A percentile compares a stretch with the other conserved stretches of the same genome.
These are phyloP conservation scores for Yamadazyma aaseri DNA, from an alignment of 1,139 yeast genomes.

Conservation along the genomic window DNA sequence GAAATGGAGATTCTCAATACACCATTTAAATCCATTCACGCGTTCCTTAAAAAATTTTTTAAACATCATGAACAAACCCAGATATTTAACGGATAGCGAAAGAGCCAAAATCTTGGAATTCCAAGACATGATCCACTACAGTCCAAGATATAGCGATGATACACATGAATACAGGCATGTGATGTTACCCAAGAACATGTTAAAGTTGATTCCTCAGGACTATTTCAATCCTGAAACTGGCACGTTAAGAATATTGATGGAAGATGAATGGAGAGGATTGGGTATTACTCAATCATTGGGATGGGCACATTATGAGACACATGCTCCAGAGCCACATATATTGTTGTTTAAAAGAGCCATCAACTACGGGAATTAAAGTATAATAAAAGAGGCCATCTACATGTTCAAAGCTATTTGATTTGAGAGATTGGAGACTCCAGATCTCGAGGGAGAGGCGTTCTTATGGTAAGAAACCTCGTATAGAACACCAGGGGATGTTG, in stretches of 20 bases:
- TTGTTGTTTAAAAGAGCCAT: conserved; percentile 76
- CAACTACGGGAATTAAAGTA: conserved; percentile 26
- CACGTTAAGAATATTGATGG: conserved; percentile 82
- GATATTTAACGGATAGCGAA: conserved; percentile 81
- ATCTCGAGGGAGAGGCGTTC: too few relatives aligned
- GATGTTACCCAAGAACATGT: conserved; percentile 93
- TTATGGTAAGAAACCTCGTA: too few relatives aligned
- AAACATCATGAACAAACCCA: conserved; percentile 33
- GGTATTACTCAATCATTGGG: conserved; percentile 98
- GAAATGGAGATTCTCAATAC: neutral
- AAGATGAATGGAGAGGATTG: conserved; percentile 98
- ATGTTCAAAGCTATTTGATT: too few relatives aligned
- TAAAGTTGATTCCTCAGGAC: conserved; percentile 93
- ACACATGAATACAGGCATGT: conserved; percentile 88
- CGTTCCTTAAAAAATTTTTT: neutral
- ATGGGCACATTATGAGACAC: conserved; percentile 98
- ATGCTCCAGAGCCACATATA: conserved; percentile 98
- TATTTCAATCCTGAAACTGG: conserved; percentile 95
- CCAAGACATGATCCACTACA: conserved; percentile 92
- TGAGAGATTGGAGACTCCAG: too few relatives aligned
- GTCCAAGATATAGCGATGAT: conserved; percentile 90
- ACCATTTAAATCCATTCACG: conserved; percentile 1
- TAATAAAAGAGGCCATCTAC: too few relatives aligned
- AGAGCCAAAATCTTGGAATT: conserved; percentile 85
- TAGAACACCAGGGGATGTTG: too few relatives aligned